Percentiles rank a stretch among this genome's conserved stretches.
phyloP scores from a whole-genome alignment of 495 filamentous ascomycete species.

The Hypoxylon intermedium region DNA sequence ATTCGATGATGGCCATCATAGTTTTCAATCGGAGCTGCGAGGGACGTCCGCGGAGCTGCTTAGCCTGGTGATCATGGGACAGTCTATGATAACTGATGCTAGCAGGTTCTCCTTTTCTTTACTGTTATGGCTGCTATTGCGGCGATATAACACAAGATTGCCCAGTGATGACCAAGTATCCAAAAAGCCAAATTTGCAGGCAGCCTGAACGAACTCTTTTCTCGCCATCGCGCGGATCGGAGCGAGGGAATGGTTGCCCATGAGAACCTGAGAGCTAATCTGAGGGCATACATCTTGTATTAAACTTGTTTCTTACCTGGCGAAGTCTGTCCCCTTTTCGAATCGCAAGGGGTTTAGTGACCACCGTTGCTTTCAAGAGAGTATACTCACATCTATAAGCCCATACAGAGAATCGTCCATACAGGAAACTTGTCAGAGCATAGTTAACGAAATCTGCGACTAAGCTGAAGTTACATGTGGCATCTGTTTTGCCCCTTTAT shows the following conservation, averaged over 20 bases:
- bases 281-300: constrained; percentile 54
- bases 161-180: constrained; percentile 65
- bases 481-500: too few relatives aligned
- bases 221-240: constrained; percentile 19
- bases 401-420: too few relatives aligned
- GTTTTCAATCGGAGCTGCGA: constrained; percentile 67
- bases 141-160: constrained; percentile 38
- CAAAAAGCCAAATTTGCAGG: constrained; percentile 72
- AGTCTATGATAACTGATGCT: constrained; percentile 6
- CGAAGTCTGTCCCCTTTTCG: neutral
- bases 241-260: constrained; percentile 52
- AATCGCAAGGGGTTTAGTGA: too few relatives aligned
- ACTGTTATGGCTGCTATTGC: constrained; percentile 17
- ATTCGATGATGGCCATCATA: constrained; percentile 52
- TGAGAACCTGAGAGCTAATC: constrained; percentile 71
- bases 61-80: constrained; percentile 16
- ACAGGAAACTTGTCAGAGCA: too few relatives aligned
- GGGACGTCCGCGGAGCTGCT: constrained; percentile 19
- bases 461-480: too few relatives aligned
- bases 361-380: too few relatives aligned
- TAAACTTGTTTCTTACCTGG: neutral
- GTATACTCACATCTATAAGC: too few relatives aligned
- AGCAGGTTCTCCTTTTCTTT: constrained; percentile 27
- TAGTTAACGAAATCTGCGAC: too few relatives aligned
- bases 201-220: constrained; percentile 47